Evolutionary conservation across 306 rosid genomes (phyloP).

Genomic region (Datisca glomerata): DNA sequence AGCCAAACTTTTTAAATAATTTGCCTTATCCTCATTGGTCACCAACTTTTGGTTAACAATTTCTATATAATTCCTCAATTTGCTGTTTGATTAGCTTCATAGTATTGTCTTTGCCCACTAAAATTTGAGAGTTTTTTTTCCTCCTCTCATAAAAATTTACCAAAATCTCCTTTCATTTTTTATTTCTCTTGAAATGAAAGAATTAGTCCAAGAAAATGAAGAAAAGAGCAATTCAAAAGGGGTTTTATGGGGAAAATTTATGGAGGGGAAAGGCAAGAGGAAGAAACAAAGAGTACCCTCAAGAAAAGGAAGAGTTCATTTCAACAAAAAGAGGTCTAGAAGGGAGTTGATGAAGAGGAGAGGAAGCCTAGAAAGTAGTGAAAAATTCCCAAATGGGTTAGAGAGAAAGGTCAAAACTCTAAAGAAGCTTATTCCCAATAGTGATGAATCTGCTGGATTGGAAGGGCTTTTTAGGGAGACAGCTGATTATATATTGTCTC

Average conservation of each 20-base stretch:
- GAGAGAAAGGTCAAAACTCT: constrained; percentile 51
- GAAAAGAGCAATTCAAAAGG: neutral
- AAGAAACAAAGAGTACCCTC: neutral
- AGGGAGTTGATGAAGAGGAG: neutral
- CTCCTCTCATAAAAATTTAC: too few relatives aligned
- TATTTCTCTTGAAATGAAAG: neutral
- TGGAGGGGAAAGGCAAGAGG: neutral
- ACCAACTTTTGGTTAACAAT: too few relatives aligned
- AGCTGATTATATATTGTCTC: constrained; percentile 57
- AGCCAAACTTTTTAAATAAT: constrained; percentile 2
- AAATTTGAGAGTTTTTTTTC: too few relatives aligned
- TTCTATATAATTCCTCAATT: too few relatives aligned
- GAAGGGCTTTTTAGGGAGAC: constrained; percentile 77
- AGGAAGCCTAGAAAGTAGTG: constrained; percentile 19
- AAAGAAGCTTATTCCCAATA: constrained; percentile 50
- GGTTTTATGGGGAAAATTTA: neutral
- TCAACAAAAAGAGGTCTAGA: too few relatives aligned
- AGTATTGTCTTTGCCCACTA: neutral
- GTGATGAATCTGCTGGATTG: constrained; percentile 26
- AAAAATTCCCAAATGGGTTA: constrained; percentile 16
- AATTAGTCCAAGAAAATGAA: neutral
- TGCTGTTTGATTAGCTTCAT: too few relatives aligned
- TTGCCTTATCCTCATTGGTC: neutral
- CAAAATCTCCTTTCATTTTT: too few relatives aligned
- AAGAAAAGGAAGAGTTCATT: constrained; percentile 16